Conservation (phyloP, 768 basidiomycete species). For the Leccinum incarnatum region DNA sequence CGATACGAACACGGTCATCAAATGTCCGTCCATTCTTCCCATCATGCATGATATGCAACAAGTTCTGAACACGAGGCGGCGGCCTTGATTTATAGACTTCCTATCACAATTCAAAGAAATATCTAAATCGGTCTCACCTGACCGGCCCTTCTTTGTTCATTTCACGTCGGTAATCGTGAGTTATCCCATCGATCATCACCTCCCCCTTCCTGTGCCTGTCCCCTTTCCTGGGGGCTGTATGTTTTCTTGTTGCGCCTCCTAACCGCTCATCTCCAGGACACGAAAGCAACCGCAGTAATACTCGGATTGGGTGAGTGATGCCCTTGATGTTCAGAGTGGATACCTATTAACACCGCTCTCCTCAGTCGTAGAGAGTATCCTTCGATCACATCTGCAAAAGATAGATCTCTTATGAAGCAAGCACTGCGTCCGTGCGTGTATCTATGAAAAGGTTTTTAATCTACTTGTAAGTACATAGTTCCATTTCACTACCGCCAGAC, state of each 20-base stretch:
- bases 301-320: slow-evolving; percentile 59
- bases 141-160: slow-evolving; percentile 68
- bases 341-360: slow-evolving; percentile 1
- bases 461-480: neutral
- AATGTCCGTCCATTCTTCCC: slow-evolving; percentile 47
- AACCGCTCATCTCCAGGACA: slow-evolving; percentile 52
- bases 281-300: slow-evolving; percentile 68
- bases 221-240: neutral
- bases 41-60: neutral
- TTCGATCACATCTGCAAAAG: slow-evolving; percentile 65
- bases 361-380: slow-evolving; percentile 68
- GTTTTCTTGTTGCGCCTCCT: slow-evolving; percentile 1
- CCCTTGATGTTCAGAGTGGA: neutral
- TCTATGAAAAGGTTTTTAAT: slow-evolving; percentile 2
- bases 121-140: slow-evolving; percentile 56
- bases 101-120: slow-evolving; percentile 80
- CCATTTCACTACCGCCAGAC: neutral
- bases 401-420: slow-evolving; percentile 63
- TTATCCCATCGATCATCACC: slow-evolving; percentile 13
- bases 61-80: slow-evolving; percentile 11
- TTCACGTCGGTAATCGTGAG: slow-evolving; percentile 76
- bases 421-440: neutral
- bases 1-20: slow-evolving; percentile 63
- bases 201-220: slow-evolving; percentile 5
- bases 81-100: slow-evolving; percentile 51